phyloP scores from a whole-genome alignment of 768 basidiomycete species.

The Tulasnella sp. region DNA sequence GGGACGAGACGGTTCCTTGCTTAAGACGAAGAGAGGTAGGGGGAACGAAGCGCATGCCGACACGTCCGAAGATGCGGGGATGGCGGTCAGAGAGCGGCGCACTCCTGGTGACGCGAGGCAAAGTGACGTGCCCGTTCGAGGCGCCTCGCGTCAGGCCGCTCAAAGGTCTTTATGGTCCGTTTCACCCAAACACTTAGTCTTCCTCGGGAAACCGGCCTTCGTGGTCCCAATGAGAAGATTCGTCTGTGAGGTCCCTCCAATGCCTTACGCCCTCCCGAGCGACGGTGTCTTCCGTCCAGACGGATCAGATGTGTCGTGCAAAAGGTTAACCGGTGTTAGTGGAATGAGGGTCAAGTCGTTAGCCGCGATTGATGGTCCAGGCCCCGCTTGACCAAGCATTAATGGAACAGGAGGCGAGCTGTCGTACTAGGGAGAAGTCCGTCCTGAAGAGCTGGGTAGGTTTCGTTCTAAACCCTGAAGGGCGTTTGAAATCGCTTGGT shows the following conservation, averaged over 20 bases:
- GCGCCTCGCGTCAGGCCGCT: neutral
- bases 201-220: constrained; percentile 9
- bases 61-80: constrained; percentile 7
- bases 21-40: neutral
- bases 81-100: constrained; percentile 1
- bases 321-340: constrained; percentile 50
- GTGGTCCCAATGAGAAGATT: constrained; percentile 1
- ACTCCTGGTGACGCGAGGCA: constrained; percentile 7
- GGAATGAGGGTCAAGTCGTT: constrained; percentile 67
- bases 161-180: neutral
- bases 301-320: constrained; percentile 4
- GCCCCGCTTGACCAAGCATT: constrained; percentile 15
- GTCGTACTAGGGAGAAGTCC: neutral
- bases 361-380: constrained; percentile 24
- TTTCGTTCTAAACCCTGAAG: neutral
- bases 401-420: neutral
- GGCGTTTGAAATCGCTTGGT: neutral
- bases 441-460: neutral
- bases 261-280: no score
- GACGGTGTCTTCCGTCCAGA: constrained; percentile 42
- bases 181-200: neutral
- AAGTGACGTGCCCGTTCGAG: constrained; percentile 2
- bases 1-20: neutral
- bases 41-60: neutral
- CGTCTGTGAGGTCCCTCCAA: no score